These are phyloP conservation scores for Sugiyamaella marilandica DNA, from an alignment of 805 yeast genomes.

Conservation along the genomic window DNA sequence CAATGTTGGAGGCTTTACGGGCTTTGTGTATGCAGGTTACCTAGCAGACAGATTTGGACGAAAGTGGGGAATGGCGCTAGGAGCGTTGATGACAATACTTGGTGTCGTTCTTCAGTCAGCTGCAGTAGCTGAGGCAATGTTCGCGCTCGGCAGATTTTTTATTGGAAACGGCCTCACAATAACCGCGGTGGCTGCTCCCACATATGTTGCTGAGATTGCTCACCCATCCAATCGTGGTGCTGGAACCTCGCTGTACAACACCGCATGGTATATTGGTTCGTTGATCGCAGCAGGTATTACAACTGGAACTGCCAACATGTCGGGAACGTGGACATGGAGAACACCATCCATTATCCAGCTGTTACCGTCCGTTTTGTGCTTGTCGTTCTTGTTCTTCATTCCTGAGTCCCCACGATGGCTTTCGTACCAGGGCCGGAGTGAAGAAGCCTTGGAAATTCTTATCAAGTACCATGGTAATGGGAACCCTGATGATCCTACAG, in stretches of 20 bases:
- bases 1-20: slow-evolving; percentile 60
- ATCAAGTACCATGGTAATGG: slow-evolving; percentile 1
- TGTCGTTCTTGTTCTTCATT: slow-evolving; percentile 41
- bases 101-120: slow-evolving; percentile 52
- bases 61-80: slow-evolving; percentile 51
- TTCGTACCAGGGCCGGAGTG: slow-evolving; percentile 58
- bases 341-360: slow-evolving; percentile 70
- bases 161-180: slow-evolving; percentile 73
- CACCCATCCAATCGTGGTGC: slow-evolving; percentile 58
- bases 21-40: slow-evolving; percentile 58
- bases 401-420: slow-evolving; percentile 89
- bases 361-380: slow-evolving; percentile 49
- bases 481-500: slow-evolving; percentile 3
- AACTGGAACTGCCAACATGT: slow-evolving; percentile 59
- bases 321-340: slow-evolving; percentile 55
- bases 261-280: slow-evolving; percentile 64
- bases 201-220: slow-evolving; percentile 70
- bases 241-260: slow-evolving; percentile 60
- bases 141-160: slow-evolving; percentile 63
- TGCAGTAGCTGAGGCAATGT: slow-evolving; percentile 49
- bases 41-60: slow-evolving; percentile 61
- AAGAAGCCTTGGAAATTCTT: slow-evolving; percentile 45
- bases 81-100: slow-evolving; percentile 49
- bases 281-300: slow-evolving; percentile 72
- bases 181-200: slow-evolving; percentile 75